Base-by-base conservation (phyloP, 768 basidiomycete genomes). In the Chalciporus sphaerocephalus region DNA sequence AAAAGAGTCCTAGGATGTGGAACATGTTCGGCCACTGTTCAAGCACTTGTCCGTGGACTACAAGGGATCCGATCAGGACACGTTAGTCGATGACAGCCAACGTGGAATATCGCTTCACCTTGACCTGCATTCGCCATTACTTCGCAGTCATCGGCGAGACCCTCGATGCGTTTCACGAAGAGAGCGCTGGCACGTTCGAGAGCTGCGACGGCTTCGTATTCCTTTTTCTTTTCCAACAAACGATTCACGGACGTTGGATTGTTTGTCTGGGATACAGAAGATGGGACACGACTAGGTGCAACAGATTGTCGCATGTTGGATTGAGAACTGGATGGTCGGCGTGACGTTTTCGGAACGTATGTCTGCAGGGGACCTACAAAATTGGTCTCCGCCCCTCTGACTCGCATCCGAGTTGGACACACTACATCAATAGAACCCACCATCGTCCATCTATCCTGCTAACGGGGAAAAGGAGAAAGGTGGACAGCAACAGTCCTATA, bases 1-100 rank as follows among this genome's bases (percentile, higher is more conserved):
- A 56, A 60, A 87, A 89, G 47, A 81, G 69, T 46, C 68, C 76
- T 39, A 90, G 68, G 42, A 87, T 87, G 53, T 80, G 76, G 56
- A 90, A 89, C 87, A 90, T 90, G 59, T 78, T 80, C 9, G 85
- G 83, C 87, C 86, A 89, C 50, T 88, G 85, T 46, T 80, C 80
- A 20, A 87, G 74, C 4, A 89, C 85, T 58, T 87, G 78, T 9
- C 87, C 87, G 51, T 85, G 83, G 25, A 84, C 87, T 88, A 40
- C 17, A 38, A 28, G 7, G n/a, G 25, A 16, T 27, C 13, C 13
- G 28, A 32, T 51, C 51, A 46, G 38, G 43, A 22, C 2, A 20
- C 7, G 9, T 4, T 18, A 8, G 16, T 11, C 16, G 8, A 7
- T 5, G 23, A n/a, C 6, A 28, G 3, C 13, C 6, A n/a, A 22